Conservation (phyloP, 2,329 filamentous ascomycete species). For the Aspergillus sp. region DNA sequence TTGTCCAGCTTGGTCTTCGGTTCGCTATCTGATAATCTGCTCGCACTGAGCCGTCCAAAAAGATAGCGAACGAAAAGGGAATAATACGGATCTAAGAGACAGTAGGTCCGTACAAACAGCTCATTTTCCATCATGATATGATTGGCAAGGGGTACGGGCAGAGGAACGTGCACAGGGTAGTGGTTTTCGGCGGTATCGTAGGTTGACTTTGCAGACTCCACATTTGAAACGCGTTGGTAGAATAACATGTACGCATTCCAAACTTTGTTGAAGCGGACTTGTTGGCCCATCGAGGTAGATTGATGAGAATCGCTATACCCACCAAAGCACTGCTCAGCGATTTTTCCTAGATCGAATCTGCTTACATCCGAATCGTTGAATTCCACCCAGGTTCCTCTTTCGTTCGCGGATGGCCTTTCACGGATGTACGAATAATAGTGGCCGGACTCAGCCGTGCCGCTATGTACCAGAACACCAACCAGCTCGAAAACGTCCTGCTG, state of each 20-base stretch:
- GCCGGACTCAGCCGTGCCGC: constrained; percentile 87
- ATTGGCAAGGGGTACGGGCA: constrained; percentile 48
- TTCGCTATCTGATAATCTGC: constrained; percentile 53
- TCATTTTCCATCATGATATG: constrained; percentile 73
- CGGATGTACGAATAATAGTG: constrained; percentile 97
- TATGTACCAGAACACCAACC: constrained; percentile 91
- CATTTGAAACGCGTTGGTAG: constrained; percentile 76
- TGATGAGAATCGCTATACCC: constrained; percentile 59
- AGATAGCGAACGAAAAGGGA: constrained; percentile 65
- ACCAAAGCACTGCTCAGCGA: constrained; percentile 80
- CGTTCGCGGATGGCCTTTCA: constrained; percentile 62
- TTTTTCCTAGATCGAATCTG: constrained; percentile 69
- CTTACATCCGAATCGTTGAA: constrained; percentile 90
- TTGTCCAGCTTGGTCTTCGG: constrained; percentile 48
- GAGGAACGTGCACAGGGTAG: constrained; percentile 49
- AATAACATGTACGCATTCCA: constrained; percentile 97
- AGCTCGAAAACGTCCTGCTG: constrained; percentile 82
- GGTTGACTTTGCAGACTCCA: constrained; percentile 55
- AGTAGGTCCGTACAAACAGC: constrained; percentile 71
- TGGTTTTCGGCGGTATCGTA: constrained; percentile 48
- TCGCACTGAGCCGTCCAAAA: constrained; percentile 56
- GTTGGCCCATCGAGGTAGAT: constrained; percentile 44
- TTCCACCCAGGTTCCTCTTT: constrained; percentile 70
- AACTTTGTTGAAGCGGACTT: constrained; percentile 61
- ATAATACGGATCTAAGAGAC: constrained; percentile 73